These are phyloP conservation scores for Aureobasidium sp. DNA, from an alignment of 2,329 filamentous ascomycete genomes.

Conservation along the genomic window DNA sequence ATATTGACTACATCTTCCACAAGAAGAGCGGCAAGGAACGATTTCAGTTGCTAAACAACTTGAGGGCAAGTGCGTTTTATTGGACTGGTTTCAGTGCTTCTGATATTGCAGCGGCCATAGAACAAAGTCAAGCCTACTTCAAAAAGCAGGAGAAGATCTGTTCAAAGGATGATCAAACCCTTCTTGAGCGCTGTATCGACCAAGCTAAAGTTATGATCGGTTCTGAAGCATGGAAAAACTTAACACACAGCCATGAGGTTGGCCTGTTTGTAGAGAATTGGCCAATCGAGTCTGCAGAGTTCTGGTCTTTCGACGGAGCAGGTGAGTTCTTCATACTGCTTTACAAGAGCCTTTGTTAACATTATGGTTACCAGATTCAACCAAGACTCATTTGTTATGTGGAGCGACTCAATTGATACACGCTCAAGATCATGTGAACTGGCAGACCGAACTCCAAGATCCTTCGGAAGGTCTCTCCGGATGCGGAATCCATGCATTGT, in stretches of 20 bases:
- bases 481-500: constrained; percentile 21
- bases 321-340: neutral
- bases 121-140: constrained; percentile 61
- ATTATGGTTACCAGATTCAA: constrained; percentile 16
- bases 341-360: constrained; percentile 13
- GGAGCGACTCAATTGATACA: constrained; percentile 48
- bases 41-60: constrained; percentile 61
- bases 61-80: constrained; percentile 82
- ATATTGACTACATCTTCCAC: constrained; percentile 85
- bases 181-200: constrained; percentile 56
- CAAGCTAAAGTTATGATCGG: constrained; percentile 51
- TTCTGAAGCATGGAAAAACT: constrained; percentile 56
- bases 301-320: constrained; percentile 56
- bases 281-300: constrained; percentile 48
- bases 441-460: constrained; percentile 19
- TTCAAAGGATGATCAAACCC: constrained; percentile 47
- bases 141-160: constrained; percentile 52
- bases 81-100: constrained; percentile 63
- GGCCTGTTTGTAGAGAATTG: constrained; percentile 64
- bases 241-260: constrained; percentile 66
- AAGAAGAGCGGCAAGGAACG: constrained; percentile 60
- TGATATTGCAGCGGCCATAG: constrained; percentile 56
- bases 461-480: constrained; percentile 25
- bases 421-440: constrained; percentile 47
- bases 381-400: constrained; percentile 39